Evolutionary conservation across 202 grass and related monocot species (phyloP).

Genomic region (Cymbopogon flexuosus): DNA sequence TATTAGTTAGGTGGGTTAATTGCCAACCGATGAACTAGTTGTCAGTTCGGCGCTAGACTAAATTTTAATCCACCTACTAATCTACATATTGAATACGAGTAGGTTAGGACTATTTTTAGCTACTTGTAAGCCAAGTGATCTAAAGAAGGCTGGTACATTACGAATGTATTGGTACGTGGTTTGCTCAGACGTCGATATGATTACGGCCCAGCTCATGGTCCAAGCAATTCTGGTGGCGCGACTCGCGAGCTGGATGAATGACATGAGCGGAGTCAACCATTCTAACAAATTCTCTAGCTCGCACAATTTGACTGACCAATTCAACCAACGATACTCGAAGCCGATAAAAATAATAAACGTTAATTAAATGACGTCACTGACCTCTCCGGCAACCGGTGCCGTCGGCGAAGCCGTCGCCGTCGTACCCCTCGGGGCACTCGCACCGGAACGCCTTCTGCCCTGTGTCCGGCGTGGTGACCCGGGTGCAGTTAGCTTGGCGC

Average conservation of each 20-base stretch:
- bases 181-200: neutral
- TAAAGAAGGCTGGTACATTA: neutral
- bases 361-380: slow-evolving; percentile 15
- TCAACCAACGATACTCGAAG: slow-evolving; percentile 1
- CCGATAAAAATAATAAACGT: neutral
- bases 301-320: slow-evolving; percentile 33
- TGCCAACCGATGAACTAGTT: too few relatives aligned
- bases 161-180: neutral
- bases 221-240: neutral
- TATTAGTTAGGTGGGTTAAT: too few relatives aligned
- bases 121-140: neutral
- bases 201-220: neutral
- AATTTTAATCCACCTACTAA: too few relatives aligned
- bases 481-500: slow-evolving; percentile 16
- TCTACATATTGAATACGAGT: neutral
- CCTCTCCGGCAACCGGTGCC: slow-evolving; percentile 51
- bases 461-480: neutral
- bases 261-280: slow-evolving; percentile 29
- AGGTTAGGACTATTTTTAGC: neutral
- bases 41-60: too few relatives aligned
- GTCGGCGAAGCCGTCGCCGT: slow-evolving; percentile 56
- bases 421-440: slow-evolving; percentile 31
- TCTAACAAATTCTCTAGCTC: slow-evolving; percentile 13
- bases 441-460: slow-evolving; percentile 35
- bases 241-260: neutral